These are phyloP conservation scores for Jaapia argillacea DNA, from an alignment of 768 basidiomycete genomes.

Conservation along the genomic window DNA sequence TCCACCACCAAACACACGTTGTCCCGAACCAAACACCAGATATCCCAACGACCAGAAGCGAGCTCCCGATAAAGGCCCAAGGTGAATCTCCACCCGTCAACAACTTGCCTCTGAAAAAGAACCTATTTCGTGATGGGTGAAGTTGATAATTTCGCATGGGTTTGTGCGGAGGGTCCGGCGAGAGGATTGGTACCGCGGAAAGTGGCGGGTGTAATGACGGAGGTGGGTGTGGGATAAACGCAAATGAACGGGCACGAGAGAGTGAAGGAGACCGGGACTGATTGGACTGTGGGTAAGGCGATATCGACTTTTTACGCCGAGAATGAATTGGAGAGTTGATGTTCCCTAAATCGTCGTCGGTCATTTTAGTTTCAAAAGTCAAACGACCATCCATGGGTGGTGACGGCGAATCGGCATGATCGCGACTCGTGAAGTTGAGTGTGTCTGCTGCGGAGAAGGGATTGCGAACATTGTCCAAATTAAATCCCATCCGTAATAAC, in stretches of 20 bases:
- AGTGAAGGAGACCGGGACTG: background rate
- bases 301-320: background rate
- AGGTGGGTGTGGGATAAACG: slow-evolving; percentile 19
- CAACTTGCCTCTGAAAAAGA: slow-evolving; percentile 61
- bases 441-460: slow-evolving; percentile 9
- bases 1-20: slow-evolving; percentile 87
- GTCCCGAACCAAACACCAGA: slow-evolving; percentile 82
- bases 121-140: slow-evolving; percentile 67
- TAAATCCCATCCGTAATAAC: slow-evolving; percentile 40
- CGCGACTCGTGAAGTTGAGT: too few species aligned
- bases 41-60: slow-evolving; percentile 54
- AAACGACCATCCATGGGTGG: background rate
- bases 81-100: slow-evolving; percentile 83
- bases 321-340: background rate
- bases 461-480: slow-evolving; percentile 21
- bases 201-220: slow-evolving; percentile 21
- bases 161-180: slow-evolving; percentile 26
- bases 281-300: background rate
- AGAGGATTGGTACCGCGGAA: slow-evolving; percentile 21
- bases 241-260: background rate
- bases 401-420: too few species aligned
- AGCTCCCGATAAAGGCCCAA: slow-evolving; percentile 64
- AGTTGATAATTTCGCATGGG: slow-evolving; percentile 46
- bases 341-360: background rate
- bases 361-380: background rate